Evolutionary conservation across 495 filamentous ascomycete species (phyloP), one percentile per base, ranked within the genome.

Genomic region (Friedmanniomyces endolithicus): DNA sequence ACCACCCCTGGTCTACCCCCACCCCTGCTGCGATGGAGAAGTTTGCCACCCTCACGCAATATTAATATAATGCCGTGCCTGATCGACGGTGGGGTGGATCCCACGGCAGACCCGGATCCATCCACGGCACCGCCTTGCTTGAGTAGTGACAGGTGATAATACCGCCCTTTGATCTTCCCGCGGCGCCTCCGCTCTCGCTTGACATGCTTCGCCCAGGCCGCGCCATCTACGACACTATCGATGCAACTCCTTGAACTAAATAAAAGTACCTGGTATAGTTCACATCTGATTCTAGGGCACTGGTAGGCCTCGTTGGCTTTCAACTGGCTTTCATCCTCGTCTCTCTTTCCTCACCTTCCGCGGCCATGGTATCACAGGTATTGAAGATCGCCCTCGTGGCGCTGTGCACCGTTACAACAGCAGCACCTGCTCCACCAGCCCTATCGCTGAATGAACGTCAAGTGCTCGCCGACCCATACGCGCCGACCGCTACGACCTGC

Each of bases 401-500:
- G 1, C 29, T 55, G 1, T 37, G 29, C 33, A 44, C 27, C 16
- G 4, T 24, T 11, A 29, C 43, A 6, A 27, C 33, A 1, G 53
- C 53, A 34, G 53, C 53, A 48, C 53, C 53, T 23, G 20, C 43
- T 16, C 45, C 43, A 4, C 19, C 35, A 12, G 31, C 17, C 2
- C 3, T 20, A 48, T 4, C 48, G 12, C n/a, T 39, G 6, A 39
- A 20, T 29, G 44, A 47, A 27, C 47, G 50, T 9, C 20, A 19
- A 17, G 7, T 39, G 14, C 20, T 44, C 1, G 31, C 55, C 23
- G 17, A 62, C 16, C 29, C 50, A 0, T 79, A 69, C 46, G 64
- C 63, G 23, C 67, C 67, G 6, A 25, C 55, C 7, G 43, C 50
- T 8, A 57, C 56, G n/a, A 40, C 53, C 33, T 70, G 67, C 34